Conservation (phyloP, 805 yeast genomes). For the Candida andamanensis region DNA sequence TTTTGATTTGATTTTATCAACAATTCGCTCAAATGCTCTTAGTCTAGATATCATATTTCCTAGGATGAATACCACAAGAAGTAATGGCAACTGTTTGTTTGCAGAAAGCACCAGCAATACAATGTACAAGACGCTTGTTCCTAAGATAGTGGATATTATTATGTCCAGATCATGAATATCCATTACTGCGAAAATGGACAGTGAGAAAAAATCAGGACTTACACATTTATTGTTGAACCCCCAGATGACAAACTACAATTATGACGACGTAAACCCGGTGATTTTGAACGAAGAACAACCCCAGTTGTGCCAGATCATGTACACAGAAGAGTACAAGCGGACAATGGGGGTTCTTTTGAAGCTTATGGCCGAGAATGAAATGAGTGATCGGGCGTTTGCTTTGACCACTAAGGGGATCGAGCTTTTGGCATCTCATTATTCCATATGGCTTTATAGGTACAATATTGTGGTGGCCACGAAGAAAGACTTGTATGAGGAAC, state of each 20-base stretch:
- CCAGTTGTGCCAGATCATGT: slow-evolving; percentile 60
- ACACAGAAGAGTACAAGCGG: slow-evolving; percentile 64
- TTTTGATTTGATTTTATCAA: slow-evolving; percentile 4
- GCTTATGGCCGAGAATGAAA: slow-evolving; percentile 53
- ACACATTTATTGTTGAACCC: no score
- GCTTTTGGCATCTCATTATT: slow-evolving; percentile 82
- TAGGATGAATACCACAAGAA: slow-evolving; percentile 25
- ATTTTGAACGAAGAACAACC: slow-evolving; percentile 38
- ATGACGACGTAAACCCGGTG: slow-evolving; percentile 41
- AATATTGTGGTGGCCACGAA: slow-evolving; percentile 42
- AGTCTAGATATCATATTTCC: slow-evolving; percentile 26
- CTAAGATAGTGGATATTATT: slow-evolving; percentile 12
- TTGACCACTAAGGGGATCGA: slow-evolving; percentile 61
- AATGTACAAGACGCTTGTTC: slow-evolving; percentile 16
- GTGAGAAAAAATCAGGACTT: neutral
- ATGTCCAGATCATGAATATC: slow-evolving; percentile 16
- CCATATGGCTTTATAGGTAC: slow-evolving; percentile 76
- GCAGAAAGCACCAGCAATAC: slow-evolving; percentile 14
- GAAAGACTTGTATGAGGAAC: slow-evolving; percentile 45
- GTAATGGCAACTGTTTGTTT: slow-evolving; percentile 22
- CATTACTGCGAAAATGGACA: neutral
- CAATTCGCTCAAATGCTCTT: slow-evolving; percentile 4
- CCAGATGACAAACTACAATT: no score
- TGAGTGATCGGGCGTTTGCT: slow-evolving; percentile 64
- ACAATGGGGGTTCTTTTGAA: slow-evolving; percentile 60